Conservation (phyloP, 2,329 filamentous ascomycete species). For the Penicillium sp. region DNA sequence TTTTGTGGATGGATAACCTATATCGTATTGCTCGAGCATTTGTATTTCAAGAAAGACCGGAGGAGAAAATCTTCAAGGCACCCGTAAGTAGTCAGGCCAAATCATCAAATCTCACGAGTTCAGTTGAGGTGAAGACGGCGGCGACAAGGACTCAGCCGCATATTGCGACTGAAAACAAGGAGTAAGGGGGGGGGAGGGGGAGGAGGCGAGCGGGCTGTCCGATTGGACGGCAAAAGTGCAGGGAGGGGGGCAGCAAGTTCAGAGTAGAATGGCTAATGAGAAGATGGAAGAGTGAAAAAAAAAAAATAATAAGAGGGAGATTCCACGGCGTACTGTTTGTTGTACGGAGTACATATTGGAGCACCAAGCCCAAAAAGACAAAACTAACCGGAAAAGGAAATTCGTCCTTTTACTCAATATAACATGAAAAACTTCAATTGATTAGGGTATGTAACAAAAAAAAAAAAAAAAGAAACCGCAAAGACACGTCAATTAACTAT, state of each 20-base stretch:
- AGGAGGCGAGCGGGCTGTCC: background rate
- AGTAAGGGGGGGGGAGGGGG: background rate
- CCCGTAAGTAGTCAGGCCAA: background rate
- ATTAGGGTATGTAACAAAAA: constrained; percentile 7
- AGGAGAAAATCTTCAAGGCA: background rate
- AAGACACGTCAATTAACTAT: constrained; percentile 16
- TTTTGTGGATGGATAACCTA: background rate
- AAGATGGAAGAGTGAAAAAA: background rate
- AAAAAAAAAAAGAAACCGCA: background rate
- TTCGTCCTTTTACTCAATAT: background rate
- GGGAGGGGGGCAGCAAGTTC: too few relatives aligned
- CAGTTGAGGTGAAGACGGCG: background rate
- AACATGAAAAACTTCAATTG: background rate
- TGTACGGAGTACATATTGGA: background rate
- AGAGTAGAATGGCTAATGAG: too few relatives aligned
- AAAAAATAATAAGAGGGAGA: background rate
- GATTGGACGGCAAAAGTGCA: background rate
- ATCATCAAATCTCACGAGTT: background rate
- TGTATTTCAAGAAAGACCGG: background rate
- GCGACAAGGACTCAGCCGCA: background rate
- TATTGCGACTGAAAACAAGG: background rate
- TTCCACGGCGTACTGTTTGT: background rate
- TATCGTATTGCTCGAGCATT: background rate
- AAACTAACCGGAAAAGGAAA: background rate
- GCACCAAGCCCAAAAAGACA: background rate